Percentiles rank a stretch among this genome's conserved stretches.
Conservation (phyloP, 495 filamentous ascomycete species). For the Amniculicola lignicola region DNA sequence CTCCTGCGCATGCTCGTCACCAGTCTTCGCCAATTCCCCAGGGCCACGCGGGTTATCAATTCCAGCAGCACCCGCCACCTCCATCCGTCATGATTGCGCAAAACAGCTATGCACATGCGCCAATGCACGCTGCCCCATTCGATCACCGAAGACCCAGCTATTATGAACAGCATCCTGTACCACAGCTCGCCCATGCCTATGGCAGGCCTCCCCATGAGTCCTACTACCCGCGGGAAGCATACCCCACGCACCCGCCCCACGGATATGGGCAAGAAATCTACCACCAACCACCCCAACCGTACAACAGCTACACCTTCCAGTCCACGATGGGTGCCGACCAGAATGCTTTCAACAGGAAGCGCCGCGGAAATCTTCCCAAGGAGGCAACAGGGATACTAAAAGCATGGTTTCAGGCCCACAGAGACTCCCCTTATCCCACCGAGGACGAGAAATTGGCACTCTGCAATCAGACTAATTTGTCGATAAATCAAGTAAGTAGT, state of each 20-base stretch:
- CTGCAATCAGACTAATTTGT: conserved; percentile 69
- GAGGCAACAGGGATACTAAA: conserved; percentile 77
- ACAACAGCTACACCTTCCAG: conserved; percentile 25
- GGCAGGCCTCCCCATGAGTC: conserved; percentile 2
- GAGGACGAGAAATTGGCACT: conserved; percentile 88
- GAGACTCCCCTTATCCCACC: conserved; percentile 80
- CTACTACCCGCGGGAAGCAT: neutral
- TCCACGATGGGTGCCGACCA: conserved; percentile 3
- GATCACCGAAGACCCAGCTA: conserved; percentile 6
- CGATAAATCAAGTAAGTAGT: conserved; percentile 68
- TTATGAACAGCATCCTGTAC: conserved; percentile 7
- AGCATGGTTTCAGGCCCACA: conserved; percentile 74
- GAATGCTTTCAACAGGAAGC: conserved; percentile 29
- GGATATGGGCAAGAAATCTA: neutral
- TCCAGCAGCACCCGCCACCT: neutral
- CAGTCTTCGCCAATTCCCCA: conserved; percentile 16
- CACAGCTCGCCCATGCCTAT: neutral
- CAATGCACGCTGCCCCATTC: neutral
- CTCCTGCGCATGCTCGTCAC: conserved; percentile 15
- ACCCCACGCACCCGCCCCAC: neutral
- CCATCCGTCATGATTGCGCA: too few species aligned
- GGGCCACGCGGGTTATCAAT: conserved; percentile 1
- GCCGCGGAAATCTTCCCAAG: conserved; percentile 84
- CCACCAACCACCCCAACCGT: conserved; percentile 2
- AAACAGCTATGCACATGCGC: neutral